Base-by-base conservation (phyloP, 768 basidiomycete genomes). In the Russula virescens region DNA sequence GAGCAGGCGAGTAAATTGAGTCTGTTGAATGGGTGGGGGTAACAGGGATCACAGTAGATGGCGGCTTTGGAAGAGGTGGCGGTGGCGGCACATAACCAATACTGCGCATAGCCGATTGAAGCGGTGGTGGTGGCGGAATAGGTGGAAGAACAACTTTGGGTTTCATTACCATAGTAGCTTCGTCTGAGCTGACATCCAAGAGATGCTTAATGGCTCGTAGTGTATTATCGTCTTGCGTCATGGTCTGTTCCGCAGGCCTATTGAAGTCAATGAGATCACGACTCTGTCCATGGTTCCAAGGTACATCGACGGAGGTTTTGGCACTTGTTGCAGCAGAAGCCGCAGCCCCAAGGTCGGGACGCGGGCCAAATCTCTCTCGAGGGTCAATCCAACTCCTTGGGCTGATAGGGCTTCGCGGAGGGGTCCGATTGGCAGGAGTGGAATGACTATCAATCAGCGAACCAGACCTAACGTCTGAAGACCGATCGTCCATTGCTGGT, bases 381-480 rank as follows among this genome's bases (percentile, higher is more conserved):
- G 74, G 66, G n/a, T 71, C 67, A 54, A 74, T 72, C 31, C 76
- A 74, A 56, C 79, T 80, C 47, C 74, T 73, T 46, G 81, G 79
- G 64, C 80, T 85, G 57, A 81, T 76, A 13, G 88, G 88, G 51
- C 87, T 88, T 42, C 81, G 82, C 52, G 86, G 84, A 28, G 87
- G 84, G 13, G 80, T 61, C 25, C 61, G 61, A 19, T 57, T 58
- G 10, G 40, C 52, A 11, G 64, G 25, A 25, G 47, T 55, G 34
- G 42, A 26, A 51, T 40, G 55, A 10, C 42, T 35, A 34, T 57
- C 60, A 42, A 23, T 49, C 13, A 67, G 42, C 28, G 58, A 55
- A 42, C 66, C 35, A 23, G 55, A 49, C 8, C 54, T 59, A 8
- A 53, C 31, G 13, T 65, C 60, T 40, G 62, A 35, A 21, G 59